Base-by-base conservation (phyloP, 2,329 filamentous ascomycete species). In the Aspergillus jensenii region DNA sequence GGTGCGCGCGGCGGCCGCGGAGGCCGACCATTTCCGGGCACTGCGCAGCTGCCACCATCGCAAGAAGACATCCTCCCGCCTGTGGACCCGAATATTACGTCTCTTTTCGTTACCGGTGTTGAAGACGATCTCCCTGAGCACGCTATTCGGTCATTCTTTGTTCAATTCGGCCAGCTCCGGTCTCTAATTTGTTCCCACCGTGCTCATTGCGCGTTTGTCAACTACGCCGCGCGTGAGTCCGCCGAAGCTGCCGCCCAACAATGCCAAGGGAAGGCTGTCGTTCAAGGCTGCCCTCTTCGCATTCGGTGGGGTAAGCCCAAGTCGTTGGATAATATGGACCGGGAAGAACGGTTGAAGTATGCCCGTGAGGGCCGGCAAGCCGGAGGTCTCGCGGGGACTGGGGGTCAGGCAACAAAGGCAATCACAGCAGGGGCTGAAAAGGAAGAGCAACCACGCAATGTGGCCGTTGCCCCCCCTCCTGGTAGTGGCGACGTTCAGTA, bases 101-200 rank as follows among this genome's bases (percentile, higher is more conserved):
- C 93, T 0, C 83, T 99, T 0, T 99, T 99, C 70, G 84, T 98
- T 31, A 97, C 93, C 0, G 96, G 95, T 8, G 87, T 99, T 2
- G 95, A 99, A 74, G 95, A 99, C 71, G 95, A 99, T 68, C 81
- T 99, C 6, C 93, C 93, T 2, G 95, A 99, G 75, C 88, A 93
- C 76, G 92, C 93, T 68, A 82, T 99, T 25, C 90, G 95, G 48
- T 89, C 91, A 2, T 95, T 96, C 75, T 99, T 99, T 79, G 87
- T 91, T 60, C 84, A 85, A 17, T 92, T 93, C 68, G 95, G 95
- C 62, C 91, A 93, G 70, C 88, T 99, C 59, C 90, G 95, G 68
- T 97, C 92, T 25, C 79, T 99, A 15, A 89, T 99, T 39, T 98
- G 95, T 76, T 97, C 93, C 6, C 95, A 99, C 78, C 92, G 96